Evolutionary conservation across 2,329 filamentous ascomycete species (phyloP).

Genomic region (Periglandula ipomoeae): DNA sequence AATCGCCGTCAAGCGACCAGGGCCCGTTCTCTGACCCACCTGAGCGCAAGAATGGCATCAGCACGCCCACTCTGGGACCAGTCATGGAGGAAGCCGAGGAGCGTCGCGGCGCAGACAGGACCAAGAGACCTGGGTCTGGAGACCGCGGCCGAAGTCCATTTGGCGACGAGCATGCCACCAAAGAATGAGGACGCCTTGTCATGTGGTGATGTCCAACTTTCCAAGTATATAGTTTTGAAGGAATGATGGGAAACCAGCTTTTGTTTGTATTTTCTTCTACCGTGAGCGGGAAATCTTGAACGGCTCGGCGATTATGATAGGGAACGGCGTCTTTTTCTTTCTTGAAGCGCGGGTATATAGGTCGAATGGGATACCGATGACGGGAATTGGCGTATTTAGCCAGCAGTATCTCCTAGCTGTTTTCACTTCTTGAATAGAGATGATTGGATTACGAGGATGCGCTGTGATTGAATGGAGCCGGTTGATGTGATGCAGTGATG

Average conservation of each 20-base stretch:
- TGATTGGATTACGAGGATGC: not conserved
- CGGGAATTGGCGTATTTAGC: conserved; percentile 1
- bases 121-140: conserved; percentile 15
- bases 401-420: conserved; percentile 2
- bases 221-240: conserved; percentile 4
- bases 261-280: not conserved
- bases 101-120: conserved; percentile 26
- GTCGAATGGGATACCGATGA: conserved; percentile 5
- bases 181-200: conserved; percentile 26
- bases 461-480: too few relatives aligned
- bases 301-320: conserved; percentile 5
- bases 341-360: not conserved
- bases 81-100: conserved; percentile 42
- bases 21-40: conserved; percentile 53
- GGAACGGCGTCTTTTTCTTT: conserved; percentile 7
- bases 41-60: conserved; percentile 20
- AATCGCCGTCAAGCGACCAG: conserved; percentile 40
- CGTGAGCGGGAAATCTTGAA: not conserved
- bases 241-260: not conserved
- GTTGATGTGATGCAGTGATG: too few relatives aligned
- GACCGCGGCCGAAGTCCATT: conserved; percentile 39
- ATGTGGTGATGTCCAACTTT: not conserved
- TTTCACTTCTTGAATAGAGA: conserved; percentile 6
- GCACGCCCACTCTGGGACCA: conserved; percentile 40
- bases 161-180: conserved; percentile 48